Evolutionary conservation across 495 filamentous ascomycete species (phyloP), one percentile per base, ranked within the genome.

Genomic region (Podospora sp.): DNA sequence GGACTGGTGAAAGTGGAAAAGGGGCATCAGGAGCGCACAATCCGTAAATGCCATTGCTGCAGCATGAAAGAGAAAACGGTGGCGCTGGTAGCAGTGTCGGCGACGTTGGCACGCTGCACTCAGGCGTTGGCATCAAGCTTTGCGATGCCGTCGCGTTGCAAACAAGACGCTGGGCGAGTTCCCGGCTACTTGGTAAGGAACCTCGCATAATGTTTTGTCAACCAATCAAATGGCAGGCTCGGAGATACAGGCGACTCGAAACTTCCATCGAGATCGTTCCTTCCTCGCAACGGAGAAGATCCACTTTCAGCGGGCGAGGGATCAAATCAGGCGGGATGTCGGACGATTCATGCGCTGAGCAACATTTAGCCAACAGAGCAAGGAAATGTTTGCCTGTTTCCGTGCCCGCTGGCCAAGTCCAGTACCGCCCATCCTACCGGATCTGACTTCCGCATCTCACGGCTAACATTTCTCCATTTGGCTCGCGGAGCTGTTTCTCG

Each of bases 381-480:
- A 22, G 26, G 33, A 46, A 6, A 46, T 18, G 16, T 14, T 18
- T 46, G 40, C 40, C 40, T 18, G 40, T 46, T 46, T 46, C 40
- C 16, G 40, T 46, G 40, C 16, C 25, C 26, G 22, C 16, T 59
- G 18, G 56, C 22, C 56, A 59, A 59, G 56, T 26, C n/a, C 24
- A 33, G 6, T 7, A n/a, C 26, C 56, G 56, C 21, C 56, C 56
- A 59, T 59, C 56, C 22, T 22, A 59, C 56, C 56, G 56, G 56
- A 59, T 59, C 21, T 22, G 1, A 1, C 25, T 59, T 59, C 56
- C 56, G 56, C 56, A 59, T 14, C 24, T 8, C 25, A n/a, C 56
- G 56, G 56, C 25, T 59, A 33, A 6, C 27, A 59, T 59, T 59
- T 59, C 56, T 59, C 56, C 56, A 59, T 59, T 59, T 27, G 56